Conservation (phyloP, 495 filamentous ascomycete genomes). For the Penicillium salamii region DNA sequence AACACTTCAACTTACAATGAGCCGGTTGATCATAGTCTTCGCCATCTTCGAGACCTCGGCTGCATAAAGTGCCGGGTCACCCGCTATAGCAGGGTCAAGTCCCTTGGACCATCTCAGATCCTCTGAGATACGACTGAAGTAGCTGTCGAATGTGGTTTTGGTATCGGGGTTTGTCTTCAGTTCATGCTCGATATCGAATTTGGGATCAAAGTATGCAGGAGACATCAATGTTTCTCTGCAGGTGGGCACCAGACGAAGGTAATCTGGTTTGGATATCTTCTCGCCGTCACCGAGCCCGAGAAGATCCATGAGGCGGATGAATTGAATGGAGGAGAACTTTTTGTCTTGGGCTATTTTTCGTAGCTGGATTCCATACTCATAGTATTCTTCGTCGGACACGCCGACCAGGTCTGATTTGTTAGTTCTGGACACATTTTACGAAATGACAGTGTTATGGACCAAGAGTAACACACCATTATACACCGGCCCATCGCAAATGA, state of each 20-base stretch:
- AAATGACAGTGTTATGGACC: too few species aligned
- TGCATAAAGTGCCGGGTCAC: conserved; percentile 2
- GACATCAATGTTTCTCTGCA: conserved; percentile 9
- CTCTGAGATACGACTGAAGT: conserved; percentile 5
- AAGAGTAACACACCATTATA: conserved; percentile 2
- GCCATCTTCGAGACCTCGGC: conserved; percentile 1
- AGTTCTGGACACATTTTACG: background rate
- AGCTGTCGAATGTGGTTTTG: conserved; percentile 4
- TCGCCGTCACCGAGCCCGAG: conserved; percentile 3
- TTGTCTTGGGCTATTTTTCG: background rate
- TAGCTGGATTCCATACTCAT: conserved; percentile 7
- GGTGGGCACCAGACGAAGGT: conserved; percentile 3
- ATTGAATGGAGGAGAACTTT: conserved; percentile 3
- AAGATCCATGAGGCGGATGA: background rate
- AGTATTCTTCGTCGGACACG: conserved; percentile 4
- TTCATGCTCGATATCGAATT: conserved; percentile 1
- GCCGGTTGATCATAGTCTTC: conserved; percentile 6
- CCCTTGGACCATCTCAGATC: conserved; percentile 8
- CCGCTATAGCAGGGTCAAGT: conserved; percentile 2
- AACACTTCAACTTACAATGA: conserved; percentile 7
- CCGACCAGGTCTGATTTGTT: conserved; percentile 4
- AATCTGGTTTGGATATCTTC: background rate
- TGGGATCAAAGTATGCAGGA: conserved; percentile 1
- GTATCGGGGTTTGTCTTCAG: conserved; percentile 5
- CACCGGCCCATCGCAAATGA: conserved; percentile 6